Evolutionary conservation across 441 rosid species (phyloP).

Genomic region (Hura crepitans): DNA sequence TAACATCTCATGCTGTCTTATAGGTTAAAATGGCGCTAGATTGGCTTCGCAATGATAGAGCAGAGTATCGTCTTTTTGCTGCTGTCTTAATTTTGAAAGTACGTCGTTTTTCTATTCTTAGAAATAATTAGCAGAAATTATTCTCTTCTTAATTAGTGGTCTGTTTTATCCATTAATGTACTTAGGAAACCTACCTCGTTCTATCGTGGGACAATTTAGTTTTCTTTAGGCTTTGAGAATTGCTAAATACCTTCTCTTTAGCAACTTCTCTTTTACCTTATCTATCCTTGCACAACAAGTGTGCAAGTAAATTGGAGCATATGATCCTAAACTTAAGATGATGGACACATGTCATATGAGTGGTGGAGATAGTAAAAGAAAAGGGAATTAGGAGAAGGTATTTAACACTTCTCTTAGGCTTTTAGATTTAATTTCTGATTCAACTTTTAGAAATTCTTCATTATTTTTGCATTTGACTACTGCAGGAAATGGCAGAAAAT

Average conservation of each 20-base stretch:
- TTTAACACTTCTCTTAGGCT: background rate
- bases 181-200: background rate
- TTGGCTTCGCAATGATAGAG: slow-evolving; percentile 89
- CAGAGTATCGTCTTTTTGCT: slow-evolving; percentile 88
- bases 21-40: slow-evolving; percentile 86
- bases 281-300: no score
- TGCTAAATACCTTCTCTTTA: no score
- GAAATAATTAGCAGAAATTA: background rate
- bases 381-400: no score
- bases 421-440: background rate
- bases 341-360: no score
- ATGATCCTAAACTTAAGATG: no score
- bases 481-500: slow-evolving; percentile 98
- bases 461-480: slow-evolving; percentile 19
- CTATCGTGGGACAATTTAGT: background rate
- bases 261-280: no score
- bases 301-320: no score
- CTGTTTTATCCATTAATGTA: background rate
- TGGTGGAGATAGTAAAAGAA: no score
- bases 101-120: slow-evolving; percentile 4
- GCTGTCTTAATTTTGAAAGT: slow-evolving; percentile 95
- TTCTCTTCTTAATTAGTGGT: background rate
- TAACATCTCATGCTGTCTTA: slow-evolving; percentile 21
- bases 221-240: slow-evolving; percentile 9
- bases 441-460: slow-evolving; percentile 4